These are phyloP conservation scores for Bidens hawaiensis DNA, from an alignment of 140 eudicot species.

Conservation along the genomic window DNA sequence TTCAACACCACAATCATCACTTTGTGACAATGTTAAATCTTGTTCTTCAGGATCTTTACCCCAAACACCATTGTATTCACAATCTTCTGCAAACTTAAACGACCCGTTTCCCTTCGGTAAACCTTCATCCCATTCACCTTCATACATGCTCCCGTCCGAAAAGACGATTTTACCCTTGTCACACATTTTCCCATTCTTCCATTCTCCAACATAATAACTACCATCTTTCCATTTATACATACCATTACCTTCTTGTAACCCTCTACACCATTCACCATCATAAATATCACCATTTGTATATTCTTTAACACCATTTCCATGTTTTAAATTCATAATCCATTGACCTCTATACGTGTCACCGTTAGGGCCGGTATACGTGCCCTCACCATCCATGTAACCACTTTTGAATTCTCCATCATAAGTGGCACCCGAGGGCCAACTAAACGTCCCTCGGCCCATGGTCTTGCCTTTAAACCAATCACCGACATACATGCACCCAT, in stretches of 20 bases:
- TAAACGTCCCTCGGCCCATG: constrained; percentile 76
- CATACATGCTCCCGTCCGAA: constrained; percentile 55
- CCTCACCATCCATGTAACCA: constrained; percentile 92
- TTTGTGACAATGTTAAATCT: constrained; percentile 46
- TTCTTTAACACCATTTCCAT: constrained; percentile 60
- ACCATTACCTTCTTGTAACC: constrained; percentile 80
- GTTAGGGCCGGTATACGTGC: constrained; percentile 63
- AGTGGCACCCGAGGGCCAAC: constrained; percentile 85
- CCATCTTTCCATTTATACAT: constrained; percentile 71
- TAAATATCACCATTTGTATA: constrained; percentile 64
- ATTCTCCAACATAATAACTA: constrained; percentile 61
- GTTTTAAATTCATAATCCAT: constrained; percentile 86
- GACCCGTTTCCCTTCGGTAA: constrained; percentile 72
- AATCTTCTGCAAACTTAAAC: constrained; percentile 51
- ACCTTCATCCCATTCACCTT: constrained; percentile 86
- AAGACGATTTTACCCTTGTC: constrained; percentile 65
- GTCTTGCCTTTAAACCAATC: constrained; percentile 83
- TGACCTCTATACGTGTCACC: constrained; percentile 64
- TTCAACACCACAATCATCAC: constrained; percentile 27
- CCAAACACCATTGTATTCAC: constrained; percentile 71
- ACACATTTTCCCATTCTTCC: constrained; percentile 64
- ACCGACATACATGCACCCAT: constrained; percentile 85
- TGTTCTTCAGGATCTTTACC: constrained; percentile 55
- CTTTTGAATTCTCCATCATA: constrained; percentile 82
- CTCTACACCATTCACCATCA: constrained; percentile 87